Base-by-base conservation (phyloP, 371 early-diverging fungal species). In the Zopfochytrium polystomum region DNA sequence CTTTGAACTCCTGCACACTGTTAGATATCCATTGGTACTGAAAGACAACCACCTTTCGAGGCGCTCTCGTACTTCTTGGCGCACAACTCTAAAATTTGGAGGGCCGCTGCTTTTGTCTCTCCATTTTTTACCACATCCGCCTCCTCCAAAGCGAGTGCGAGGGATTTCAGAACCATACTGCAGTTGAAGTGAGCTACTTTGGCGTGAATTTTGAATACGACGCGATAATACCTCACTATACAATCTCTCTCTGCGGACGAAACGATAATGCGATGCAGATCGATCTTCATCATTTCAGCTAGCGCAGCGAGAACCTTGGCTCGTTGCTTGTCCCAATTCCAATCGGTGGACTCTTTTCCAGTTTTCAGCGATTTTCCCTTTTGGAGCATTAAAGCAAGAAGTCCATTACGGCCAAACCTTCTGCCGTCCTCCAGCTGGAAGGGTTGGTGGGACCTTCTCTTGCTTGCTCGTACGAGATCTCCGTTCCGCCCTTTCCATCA, bases 101-200 rank as follows among this genome's bases (percentile, higher is more conserved):
- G 88, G 0, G 87, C 70, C 7, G 72, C 66, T n/a, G 59, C 55
- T 57, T 87, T 86, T 27, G 89, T 71, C 0, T 61, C 70, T 1
- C 58, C 67, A n/a, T 80, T 71, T 68, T 88, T 89, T 20, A 81
- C 66, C 30, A 83, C 81, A 4, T 81, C 84, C 13, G 81, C 73
- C 63, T 90, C 88, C 66, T 95, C 94, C 69, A 96, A 75, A 20
- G 90, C 57, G 48, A 89, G 84, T 61, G 87, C 86, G 7, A 89
- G 83, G n/a, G 90, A 82, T 53, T 92, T 94, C 29, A 87, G 88
- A 47, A 94, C 87, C 53, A 93, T 76, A 46, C 91, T 90, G 58
- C n/a, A 2, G 15, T 9, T 3, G n/a, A 38, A 29, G 13, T 51
- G 1, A 20, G 53, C 15, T 23, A 11, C 7, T 1, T 20, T 46